A percentile compares a stretch with the other conserved stretches of the same genome.
Evolutionary conservation across 2,329 filamentous ascomycete species (phyloP).

Genomic region (Botrytis squamosa): DNA sequence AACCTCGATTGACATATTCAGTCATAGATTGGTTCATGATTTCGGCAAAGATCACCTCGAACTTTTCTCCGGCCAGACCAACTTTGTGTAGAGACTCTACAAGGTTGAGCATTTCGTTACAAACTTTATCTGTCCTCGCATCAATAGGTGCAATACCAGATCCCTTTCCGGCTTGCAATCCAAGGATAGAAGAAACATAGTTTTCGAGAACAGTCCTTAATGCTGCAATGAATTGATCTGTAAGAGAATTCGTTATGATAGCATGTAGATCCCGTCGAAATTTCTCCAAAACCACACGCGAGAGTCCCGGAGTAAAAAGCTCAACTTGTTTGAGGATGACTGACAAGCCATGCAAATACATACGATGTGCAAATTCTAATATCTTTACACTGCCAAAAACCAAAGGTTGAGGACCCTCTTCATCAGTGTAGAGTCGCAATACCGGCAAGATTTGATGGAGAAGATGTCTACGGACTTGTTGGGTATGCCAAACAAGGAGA

Average conservation of each 20-base stretch:
- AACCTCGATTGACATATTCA: slow-evolving; percentile 60
- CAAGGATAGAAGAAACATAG: slow-evolving; percentile 52
- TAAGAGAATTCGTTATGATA: slow-evolving; percentile 62
- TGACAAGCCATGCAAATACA: slow-evolving; percentile 55
- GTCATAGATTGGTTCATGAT: slow-evolving; percentile 66
- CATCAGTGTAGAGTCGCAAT: slow-evolving; percentile 45
- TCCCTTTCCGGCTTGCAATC: slow-evolving; percentile 24
- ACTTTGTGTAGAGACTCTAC: slow-evolving; percentile 61
- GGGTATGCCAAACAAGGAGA: slow-evolving; percentile 58
- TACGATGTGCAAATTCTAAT: slow-evolving; percentile 57
- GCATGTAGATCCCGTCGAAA: slow-evolving; percentile 64
- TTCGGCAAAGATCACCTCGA: slow-evolving; percentile 70
- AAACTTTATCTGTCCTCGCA: slow-evolving; percentile 41
- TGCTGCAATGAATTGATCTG: slow-evolving; percentile 52
- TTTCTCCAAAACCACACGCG: slow-evolving; percentile 45
- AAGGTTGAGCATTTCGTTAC: slow-evolving; percentile 54
- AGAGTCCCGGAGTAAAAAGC: slow-evolving; percentile 38
- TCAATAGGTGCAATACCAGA: slow-evolving; percentile 2
- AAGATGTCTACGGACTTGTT: slow-evolving; percentile 61
- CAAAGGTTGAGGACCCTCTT: slow-evolving; percentile 45
- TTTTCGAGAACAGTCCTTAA: slow-evolving; percentile 54
- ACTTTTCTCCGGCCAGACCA: slow-evolving; percentile 66
- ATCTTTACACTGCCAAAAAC: slow-evolving; percentile 54
- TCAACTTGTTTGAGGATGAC: slow-evolving; percentile 50
- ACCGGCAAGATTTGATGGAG: slow-evolving; percentile 57